phyloP scores from a whole-genome alignment of 2,329 filamentous ascomycete species.

The Sarocladium kiliense region DNA sequence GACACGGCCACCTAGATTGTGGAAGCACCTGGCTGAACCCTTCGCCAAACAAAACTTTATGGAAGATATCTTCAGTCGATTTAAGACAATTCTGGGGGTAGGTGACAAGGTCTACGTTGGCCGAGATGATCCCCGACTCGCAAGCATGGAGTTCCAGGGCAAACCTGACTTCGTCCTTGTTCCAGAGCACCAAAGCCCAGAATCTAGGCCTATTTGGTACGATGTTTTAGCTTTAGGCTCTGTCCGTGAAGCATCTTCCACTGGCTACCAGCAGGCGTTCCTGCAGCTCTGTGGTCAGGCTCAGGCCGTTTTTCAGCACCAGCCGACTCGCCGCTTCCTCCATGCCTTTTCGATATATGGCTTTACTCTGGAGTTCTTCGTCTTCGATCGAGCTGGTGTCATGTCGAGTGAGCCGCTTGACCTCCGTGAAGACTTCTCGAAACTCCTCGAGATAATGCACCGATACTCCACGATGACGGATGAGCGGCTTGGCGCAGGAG shows the following conservation, averaged over 20 bases:
- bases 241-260: background rate
- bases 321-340: constrained; percentile 1
- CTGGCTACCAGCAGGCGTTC: constrained; percentile 5
- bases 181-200: background rate
- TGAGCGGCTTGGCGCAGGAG: constrained; percentile 11
- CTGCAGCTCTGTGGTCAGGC: constrained; percentile 4
- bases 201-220: background rate
- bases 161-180: constrained; percentile 5
- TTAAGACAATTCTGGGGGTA: background rate
- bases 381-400: constrained; percentile 18
- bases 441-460: constrained; percentile 10
- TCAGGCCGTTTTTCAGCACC: constrained; percentile 2
- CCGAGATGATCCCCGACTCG: background rate
- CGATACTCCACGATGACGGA: constrained; percentile 13
- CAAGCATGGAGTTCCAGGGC: constrained; percentile 3
- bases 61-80: background rate
- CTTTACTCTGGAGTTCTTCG: constrained; percentile 17
- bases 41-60: background rate
- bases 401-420: constrained; percentile 14
- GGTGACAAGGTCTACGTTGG: background rate
- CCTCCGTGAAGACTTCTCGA: constrained; percentile 3
- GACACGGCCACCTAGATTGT: background rate
- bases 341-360: constrained; percentile 4
- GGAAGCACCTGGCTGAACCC: background rate
- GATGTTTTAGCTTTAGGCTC: background rate